A percentile compares a stretch with the other conserved stretches of the same genome.
Evolutionary conservation across 192 early-diverging fungal species (phyloP).

Genomic region (Coemansia erecta): DNA sequence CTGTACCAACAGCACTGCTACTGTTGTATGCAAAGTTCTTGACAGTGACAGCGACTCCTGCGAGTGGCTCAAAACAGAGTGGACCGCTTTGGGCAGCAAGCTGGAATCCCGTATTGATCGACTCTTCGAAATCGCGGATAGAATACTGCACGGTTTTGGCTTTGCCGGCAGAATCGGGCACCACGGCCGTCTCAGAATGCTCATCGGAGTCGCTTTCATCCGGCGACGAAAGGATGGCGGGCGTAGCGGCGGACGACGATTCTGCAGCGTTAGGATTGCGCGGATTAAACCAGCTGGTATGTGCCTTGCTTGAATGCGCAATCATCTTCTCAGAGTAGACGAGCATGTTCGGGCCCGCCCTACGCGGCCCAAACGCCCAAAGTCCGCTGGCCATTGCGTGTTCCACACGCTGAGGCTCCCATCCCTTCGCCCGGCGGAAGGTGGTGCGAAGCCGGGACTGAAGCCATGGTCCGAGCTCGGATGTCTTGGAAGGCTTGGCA

Average conservation of each 20-base stretch:
- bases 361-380: constrained; percentile 39
- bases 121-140: constrained; percentile 70
- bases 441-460: constrained; percentile 27
- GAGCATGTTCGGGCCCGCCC: constrained; percentile 42
- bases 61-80: constrained; percentile 89
- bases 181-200: neutral
- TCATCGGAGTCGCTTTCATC: constrained; percentile 31
- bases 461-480: constrained; percentile 50
- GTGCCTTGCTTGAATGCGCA: constrained; percentile 19
- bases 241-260: constrained; percentile 23
- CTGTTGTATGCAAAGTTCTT: constrained; percentile 29
- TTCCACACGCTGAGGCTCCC: constrained; percentile 50
- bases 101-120: constrained; percentile 90
- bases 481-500: constrained; percentile 35
- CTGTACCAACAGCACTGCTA: neutral
- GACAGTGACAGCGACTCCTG: constrained; percentile 64
- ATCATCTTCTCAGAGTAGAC: constrained; percentile 36
- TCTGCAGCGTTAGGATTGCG: constrained; percentile 8
- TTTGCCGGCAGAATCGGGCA: neutral
- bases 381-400: constrained; percentile 21
- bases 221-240: constrained; percentile 27
- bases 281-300: constrained; percentile 35
- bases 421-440: constrained; percentile 42
- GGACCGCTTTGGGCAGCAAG: constrained; percentile 85
- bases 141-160: constrained; percentile 24